phyloP scores from a whole-genome alignment of 1,284 basidiomycete genomes.

The Trichosporon coremiiforme region DNA sequence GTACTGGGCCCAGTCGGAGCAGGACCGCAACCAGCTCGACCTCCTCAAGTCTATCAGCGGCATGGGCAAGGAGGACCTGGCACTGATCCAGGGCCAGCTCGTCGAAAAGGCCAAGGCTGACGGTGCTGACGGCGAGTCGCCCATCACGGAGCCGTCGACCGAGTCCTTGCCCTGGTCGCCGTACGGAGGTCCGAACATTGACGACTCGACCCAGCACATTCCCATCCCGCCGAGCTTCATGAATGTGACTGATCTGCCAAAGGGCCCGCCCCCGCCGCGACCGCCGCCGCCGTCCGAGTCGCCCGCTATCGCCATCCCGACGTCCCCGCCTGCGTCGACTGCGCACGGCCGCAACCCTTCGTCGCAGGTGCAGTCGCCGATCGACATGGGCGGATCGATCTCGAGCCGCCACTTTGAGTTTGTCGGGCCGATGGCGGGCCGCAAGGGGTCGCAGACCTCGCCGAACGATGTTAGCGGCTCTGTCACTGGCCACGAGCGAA shows the following conservation, averaged over 20 bases:
- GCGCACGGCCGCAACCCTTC: constrained; percentile 4
- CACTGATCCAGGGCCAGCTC: constrained; percentile 42
- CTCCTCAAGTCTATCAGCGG: constrained; percentile 40
- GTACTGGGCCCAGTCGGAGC: constrained; percentile 20
- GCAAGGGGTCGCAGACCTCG: background rate
- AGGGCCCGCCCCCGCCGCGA: constrained; percentile 27
- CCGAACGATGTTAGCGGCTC: background rate
- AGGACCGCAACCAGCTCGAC: constrained; percentile 31
- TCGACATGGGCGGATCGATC: constrained; percentile 7
- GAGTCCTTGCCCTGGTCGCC: background rate
- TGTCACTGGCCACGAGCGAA: background rate
- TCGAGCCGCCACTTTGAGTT: constrained; percentile 5
- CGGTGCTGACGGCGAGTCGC: constrained; percentile 26
- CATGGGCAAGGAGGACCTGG: constrained; percentile 44
- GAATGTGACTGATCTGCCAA: constrained; percentile 24
- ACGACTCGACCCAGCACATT: constrained; percentile 18
- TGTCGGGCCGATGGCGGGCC: background rate
- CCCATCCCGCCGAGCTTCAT: constrained; percentile 14
- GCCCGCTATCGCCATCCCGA: background rate
- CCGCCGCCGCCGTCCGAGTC: constrained; percentile 23
- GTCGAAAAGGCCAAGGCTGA: constrained; percentile 48
- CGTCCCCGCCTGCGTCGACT: background rate
- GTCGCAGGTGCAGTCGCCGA: constrained; percentile 14
- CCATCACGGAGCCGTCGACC: background rate
- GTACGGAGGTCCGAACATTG: background rate